A percentile compares a stretch with the other conserved stretches of the same genome.
phyloP scores from a whole-genome alignment of 208 protist genomes.

The Entamoeba moshkovskii region DNA sequence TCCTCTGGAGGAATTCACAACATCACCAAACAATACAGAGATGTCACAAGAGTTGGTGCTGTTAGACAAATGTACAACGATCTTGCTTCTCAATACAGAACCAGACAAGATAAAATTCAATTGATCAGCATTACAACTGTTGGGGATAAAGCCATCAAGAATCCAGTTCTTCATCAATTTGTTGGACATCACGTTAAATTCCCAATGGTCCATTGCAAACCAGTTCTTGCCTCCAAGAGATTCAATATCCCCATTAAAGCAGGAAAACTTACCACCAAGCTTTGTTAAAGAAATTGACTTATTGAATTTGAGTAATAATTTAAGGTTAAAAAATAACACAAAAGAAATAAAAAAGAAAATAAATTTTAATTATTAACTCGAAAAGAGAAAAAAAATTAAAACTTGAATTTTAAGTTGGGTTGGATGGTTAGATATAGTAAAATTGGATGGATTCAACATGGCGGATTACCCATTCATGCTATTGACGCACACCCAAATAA shows the following conservation, averaged over 20 bases:
- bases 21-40: not conserved
- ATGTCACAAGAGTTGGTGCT: not conserved
- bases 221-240: not conserved
- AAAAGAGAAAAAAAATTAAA: too few species aligned
- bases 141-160: not conserved
- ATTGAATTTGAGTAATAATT: not conserved
- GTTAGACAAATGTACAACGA: not conserved
- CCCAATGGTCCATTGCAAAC: not conserved
- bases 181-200: not conserved
- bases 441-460: too few species aligned
- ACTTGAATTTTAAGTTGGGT: too few species aligned
- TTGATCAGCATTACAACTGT: not conserved
- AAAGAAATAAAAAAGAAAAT: too few species aligned
- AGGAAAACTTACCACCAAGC: not conserved
- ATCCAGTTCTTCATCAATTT: not conserved
- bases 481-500: too few species aligned
- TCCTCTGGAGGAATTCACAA: not conserved
- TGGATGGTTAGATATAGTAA: too few species aligned
- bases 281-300: not conserved
- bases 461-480: too few species aligned
- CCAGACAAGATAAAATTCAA: not conserved
- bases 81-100: not conserved
- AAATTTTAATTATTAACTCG: too few species aligned
- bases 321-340: too few species aligned
- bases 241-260: not conserved